These are phyloP conservation scores for Wallacemonas sp. DNA, from an alignment of 208 protist species.

Conservation along the genomic window DNA sequence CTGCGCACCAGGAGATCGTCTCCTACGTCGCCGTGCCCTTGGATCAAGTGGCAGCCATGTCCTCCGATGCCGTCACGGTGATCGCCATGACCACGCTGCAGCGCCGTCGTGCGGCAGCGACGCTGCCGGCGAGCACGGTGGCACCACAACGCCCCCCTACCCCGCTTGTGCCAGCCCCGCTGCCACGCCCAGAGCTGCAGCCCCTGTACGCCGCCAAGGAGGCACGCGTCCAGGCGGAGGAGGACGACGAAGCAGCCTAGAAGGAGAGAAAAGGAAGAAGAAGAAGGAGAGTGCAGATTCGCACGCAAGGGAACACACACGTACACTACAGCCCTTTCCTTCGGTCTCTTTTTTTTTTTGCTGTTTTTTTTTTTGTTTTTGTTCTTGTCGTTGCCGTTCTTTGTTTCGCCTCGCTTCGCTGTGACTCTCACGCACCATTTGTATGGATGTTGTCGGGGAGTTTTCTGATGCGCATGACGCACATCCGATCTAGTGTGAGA, in stretches of 20 bases:
- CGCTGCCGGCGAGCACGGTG: conserved; percentile 61
- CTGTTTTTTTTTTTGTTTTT: conserved; percentile 9
- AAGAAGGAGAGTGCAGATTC: neutral
- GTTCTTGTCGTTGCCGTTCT: neutral
- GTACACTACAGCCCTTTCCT: neutral
- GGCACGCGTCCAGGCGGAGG: conserved; percentile 50
- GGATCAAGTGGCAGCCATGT: conserved; percentile 30
- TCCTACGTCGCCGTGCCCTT: conserved; percentile 61
- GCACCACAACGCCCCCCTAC: conserved; percentile 78
- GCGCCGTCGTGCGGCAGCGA: conserved; percentile 33
- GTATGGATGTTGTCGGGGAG: too few relatives aligned
- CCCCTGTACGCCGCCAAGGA: conserved; percentile 74
- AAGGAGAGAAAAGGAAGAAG: neutral
- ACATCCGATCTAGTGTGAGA: too few relatives aligned
- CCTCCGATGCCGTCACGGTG: conserved; percentile 72
- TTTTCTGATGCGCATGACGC: too few relatives aligned
- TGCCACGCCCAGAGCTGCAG: conserved; percentile 81
- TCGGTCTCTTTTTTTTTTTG: neutral
- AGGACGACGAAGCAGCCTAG: conserved; percentile 40
- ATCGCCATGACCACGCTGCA: conserved; percentile 41
- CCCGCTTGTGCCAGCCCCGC: conserved; percentile 64
- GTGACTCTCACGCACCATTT: too few relatives aligned
- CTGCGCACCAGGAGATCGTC: conserved; percentile 23
- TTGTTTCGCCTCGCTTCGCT: neutral
- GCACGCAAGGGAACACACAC: neutral